Conservation (phyloP, 2,329 filamentous ascomycete species). For the Ilyonectria sp. region DNA sequence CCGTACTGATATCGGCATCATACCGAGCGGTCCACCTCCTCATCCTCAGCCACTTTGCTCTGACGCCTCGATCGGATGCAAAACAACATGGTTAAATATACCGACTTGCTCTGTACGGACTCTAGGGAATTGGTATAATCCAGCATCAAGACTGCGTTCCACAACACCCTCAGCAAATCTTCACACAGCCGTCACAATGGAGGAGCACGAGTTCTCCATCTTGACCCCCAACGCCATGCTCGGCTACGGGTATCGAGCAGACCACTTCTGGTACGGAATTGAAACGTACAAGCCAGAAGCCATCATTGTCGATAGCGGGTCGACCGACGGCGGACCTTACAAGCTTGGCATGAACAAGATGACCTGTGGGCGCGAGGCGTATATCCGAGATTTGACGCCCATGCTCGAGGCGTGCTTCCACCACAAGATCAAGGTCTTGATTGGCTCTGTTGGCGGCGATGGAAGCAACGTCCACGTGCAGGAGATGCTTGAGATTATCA, state of each 20-base stretch:
- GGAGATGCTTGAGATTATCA: slow-evolving; percentile 56
- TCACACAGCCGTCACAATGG: too few species aligned
- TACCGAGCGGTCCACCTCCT: too few species aligned
- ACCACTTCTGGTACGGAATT: slow-evolving; percentile 52
- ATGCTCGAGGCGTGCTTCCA: slow-evolving; percentile 44
- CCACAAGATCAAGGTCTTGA: slow-evolving; percentile 45
- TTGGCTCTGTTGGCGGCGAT: slow-evolving; percentile 60
- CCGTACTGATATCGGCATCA: too few species aligned
- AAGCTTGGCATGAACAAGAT: slow-evolving; percentile 56
- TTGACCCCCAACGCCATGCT: slow-evolving; percentile 53
- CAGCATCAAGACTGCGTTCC: too few species aligned
- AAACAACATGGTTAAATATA: too few species aligned
- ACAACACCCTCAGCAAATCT: too few species aligned
- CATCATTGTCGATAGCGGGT: slow-evolving; percentile 50
- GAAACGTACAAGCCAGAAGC: slow-evolving; percentile 43
- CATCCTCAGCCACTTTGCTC: too few species aligned
- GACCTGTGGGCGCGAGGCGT: slow-evolving; percentile 53
- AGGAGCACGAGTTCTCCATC: slow-evolving; percentile 28
- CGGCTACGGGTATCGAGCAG: slow-evolving; percentile 50
- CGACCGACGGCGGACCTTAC: slow-evolving; percentile 50
- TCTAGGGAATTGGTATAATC: too few species aligned
- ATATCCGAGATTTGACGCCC: slow-evolving; percentile 57
- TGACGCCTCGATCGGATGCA: too few species aligned
- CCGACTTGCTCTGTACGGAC: too few species aligned
- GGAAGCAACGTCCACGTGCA: slow-evolving; percentile 56